Percentiles rank a stretch among this genome's conserved stretches.
Conservation (phyloP, 805 yeast genomes). For the Yarrowia deformans region DNA sequence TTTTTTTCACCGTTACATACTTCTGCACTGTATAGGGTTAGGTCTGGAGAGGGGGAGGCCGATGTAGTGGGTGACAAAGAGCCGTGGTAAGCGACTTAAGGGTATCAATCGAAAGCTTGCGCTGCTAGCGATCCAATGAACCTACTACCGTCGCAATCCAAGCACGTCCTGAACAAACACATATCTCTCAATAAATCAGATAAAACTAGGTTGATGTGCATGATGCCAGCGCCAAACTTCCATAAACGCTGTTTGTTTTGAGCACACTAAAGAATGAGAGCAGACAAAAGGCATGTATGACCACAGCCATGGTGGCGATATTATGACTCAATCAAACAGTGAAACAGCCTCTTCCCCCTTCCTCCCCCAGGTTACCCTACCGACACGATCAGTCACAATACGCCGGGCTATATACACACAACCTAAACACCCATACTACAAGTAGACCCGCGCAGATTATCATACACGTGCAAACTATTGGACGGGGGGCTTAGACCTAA, state of each 20-base stretch:
- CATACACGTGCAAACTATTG: slow-evolving; percentile 31
- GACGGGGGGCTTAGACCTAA: slow-evolving; percentile 14
- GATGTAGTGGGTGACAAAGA: background rate
- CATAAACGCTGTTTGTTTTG: background rate
- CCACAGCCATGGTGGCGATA: too few species aligned
- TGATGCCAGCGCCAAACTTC: slow-evolving; percentile 1
- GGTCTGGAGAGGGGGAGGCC: background rate
- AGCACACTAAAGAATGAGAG: background rate
- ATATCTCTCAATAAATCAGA: slow-evolving; percentile 3
- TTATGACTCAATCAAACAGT: too few species aligned
- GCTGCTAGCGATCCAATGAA: background rate
- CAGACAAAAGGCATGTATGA: too few species aligned
- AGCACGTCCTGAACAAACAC: background rate
- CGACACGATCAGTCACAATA: background rate
- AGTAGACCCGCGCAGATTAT: slow-evolving; percentile 2
- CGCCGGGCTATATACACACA: too few species aligned
- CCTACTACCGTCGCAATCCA: background rate
- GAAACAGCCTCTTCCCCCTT: too few species aligned
- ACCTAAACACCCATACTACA: background rate
- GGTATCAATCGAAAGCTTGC: background rate
- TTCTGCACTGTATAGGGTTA: slow-evolving; percentile 2
- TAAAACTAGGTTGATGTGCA: slow-evolving; percentile 2
- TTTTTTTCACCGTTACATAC: slow-evolving; percentile 1
- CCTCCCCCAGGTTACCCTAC: background rate
- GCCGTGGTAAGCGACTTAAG: background rate